A percentile compares a stretch with the other conserved stretches of the same genome.
Evolutionary conservation across 768 basidiomycete genomes (phyloP).

Genomic region (Russula emetica): DNA sequence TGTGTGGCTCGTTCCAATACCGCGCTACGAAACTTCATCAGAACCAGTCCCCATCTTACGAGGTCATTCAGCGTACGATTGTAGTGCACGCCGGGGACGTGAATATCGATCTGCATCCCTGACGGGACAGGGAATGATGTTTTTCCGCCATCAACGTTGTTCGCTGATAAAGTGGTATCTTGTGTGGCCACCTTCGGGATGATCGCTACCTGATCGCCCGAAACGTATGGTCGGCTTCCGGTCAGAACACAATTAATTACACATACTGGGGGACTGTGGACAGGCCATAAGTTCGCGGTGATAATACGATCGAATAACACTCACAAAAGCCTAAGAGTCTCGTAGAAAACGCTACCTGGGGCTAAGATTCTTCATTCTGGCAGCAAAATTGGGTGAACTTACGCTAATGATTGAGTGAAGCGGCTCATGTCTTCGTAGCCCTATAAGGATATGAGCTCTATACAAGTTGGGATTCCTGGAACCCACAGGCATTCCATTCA

Average conservation of each 20-base stretch:
- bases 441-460: conserved; percentile 5
- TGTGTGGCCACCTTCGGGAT: conserved; percentile 46
- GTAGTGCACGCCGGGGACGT: conserved; percentile 44
- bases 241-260: neutral
- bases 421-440: conserved; percentile 29
- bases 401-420: conserved; percentile 29
- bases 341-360: conserved; percentile 42
- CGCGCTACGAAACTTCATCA: conserved; percentile 37
- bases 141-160: conserved; percentile 39
- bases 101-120: conserved; percentile 39
- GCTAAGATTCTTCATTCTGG: neutral
- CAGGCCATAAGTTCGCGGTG: neutral
- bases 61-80: conserved; percentile 38
- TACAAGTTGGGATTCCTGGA: neutral
- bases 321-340: conserved; percentile 44
- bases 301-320: neutral
- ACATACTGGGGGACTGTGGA: conserved; percentile 16
- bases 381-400: neutral
- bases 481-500: conserved; percentile 27
- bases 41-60: neutral
- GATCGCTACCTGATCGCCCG: conserved; percentile 38
- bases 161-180: conserved; percentile 41
- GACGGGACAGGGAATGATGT: conserved; percentile 42
- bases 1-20: conserved; percentile 52
- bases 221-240: too few species aligned